Evolutionary conservation across 2,329 filamentous ascomycete genomes (phyloP).

Genomic region (Didymella glomerata): DNA sequence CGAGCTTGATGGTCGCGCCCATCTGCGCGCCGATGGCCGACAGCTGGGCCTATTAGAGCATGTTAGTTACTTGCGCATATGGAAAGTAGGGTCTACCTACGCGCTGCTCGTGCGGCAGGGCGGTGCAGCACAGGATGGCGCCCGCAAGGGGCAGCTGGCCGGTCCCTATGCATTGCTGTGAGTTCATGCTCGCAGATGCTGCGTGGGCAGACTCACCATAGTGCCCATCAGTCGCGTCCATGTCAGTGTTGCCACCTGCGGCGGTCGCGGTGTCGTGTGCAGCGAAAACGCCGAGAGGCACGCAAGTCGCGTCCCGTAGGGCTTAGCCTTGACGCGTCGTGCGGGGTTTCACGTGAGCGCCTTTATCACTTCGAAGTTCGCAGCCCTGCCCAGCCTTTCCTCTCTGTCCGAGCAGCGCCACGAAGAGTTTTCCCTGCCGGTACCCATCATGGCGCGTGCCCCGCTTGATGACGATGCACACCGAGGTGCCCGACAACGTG

Average conservation of each 20-base stretch:
- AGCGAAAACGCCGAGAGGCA: slow-evolving; percentile 15
- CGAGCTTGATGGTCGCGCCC: slow-evolving; percentile 85
- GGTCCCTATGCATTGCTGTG: slow-evolving; percentile 32
- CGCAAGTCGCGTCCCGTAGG: slow-evolving; percentile 11
- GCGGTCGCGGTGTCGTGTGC: slow-evolving; percentile 33
- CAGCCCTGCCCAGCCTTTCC: slow-evolving; percentile 10
- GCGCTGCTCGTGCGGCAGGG: slow-evolving; percentile 78
- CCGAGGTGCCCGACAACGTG: slow-evolving; percentile 11
- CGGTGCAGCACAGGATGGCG: slow-evolving; percentile 86
- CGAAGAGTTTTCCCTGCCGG: slow-evolving; percentile 22
- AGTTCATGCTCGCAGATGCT: slow-evolving; percentile 14
- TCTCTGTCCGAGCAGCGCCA: slow-evolving; percentile 17
- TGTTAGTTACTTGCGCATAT: slow-evolving; percentile 11
- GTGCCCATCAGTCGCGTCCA: slow-evolving; percentile 36
- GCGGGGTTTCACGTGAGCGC: slow-evolving; percentile 24
- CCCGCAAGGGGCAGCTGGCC: slow-evolving; percentile 58
- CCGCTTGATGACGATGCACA: slow-evolving; percentile 23
- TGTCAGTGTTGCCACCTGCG: slow-evolving; percentile 31
- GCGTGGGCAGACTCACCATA: slow-evolving; percentile 35
- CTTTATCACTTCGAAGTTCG: too few relatives aligned
- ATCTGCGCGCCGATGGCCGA: slow-evolving; percentile 76
- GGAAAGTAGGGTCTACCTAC: slow-evolving; percentile 56
- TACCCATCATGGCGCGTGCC: slow-evolving; percentile 13
- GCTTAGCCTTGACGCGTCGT: slow-evolving; percentile 15
- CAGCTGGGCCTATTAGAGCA: slow-evolving; percentile 59